Base-by-base conservation (phyloP, 108 stramenopile species). In the Chaetoceros tenuissimus region DNA sequence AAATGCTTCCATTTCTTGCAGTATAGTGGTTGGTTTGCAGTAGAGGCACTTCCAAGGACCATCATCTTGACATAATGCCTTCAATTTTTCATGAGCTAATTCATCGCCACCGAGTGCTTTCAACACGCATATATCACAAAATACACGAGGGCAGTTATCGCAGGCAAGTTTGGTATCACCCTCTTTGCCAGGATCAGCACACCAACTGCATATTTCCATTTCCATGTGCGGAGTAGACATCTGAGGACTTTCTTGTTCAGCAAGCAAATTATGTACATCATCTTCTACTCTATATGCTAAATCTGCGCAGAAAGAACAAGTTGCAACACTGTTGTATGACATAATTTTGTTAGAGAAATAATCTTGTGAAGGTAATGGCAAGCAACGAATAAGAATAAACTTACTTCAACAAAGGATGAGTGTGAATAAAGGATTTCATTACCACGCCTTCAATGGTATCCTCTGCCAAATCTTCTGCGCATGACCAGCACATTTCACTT, bases 121-220 rank as follows among this genome's bases (percentile, higher is more conserved):
- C 0, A 31, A 48, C 17, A 60, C 50, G 24, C 78, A 79, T 23
- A 51, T 59, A 3, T 48, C 59, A 58, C 78, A 79, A 53, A 79
- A 69, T 10, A 48, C 63, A 1, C 74, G 31, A 1, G 78, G 78
- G 54, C 78, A 79, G 3, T 24, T n/a, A 28, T 79, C 78, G 28
- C 78, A 79, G 3, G 69, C 2, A 28, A 79, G 52, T 24, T 7
- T 16, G 18, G 13, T 21, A 2, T 22, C 26, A 21, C 46, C 48
- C 2, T 60, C 48, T 10, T 29, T 17, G 49, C 8, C 48, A 3
- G 3, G 40, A 28, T 23, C n/a, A n/a, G 48, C 48, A n/a, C 48
- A 49, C 23, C 19, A 24, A 49, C 48, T 49, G n/a, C 48, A 49
- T 7, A 24, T 24, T n/a, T n/a, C 48, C 48, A 49, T 49, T 7